Evolutionary conservation across 192 early-diverging fungal species (phyloP), one percentile per base, ranked within the genome.

Genomic region (Umbelopsis sp.): DNA sequence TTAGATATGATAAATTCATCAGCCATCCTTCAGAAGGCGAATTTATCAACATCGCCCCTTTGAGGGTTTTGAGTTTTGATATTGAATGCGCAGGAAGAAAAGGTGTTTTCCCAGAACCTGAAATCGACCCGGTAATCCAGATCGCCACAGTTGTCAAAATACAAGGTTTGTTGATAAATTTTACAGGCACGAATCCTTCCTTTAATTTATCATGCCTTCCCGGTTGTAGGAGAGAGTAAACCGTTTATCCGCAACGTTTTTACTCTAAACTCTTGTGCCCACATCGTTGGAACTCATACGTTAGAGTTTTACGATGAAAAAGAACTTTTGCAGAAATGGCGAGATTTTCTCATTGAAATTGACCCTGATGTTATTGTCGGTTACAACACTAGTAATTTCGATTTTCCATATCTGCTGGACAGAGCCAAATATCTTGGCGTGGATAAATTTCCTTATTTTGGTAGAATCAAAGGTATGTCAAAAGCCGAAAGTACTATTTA

Each of bases 21-120:
- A 84, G 92, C 15, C 93, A 98, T 69, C 82, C 90, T 27, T 91
- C 96, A 4, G 94, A 95, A 66, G 91, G 89, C 61, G 91, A 97
- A 49, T 98, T 94, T 93, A 92, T 90, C 20, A 91, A 94, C 71
- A 89, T 96, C 64, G 97, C 97, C 5, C 97, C 97, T 3, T 83
- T 98, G 44, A 87, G 97, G 46, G 92, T 99, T 67, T 74, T 99
- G 49, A 95, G 94, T 71, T 96, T 99, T 71, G 97, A 99, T 91
- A 99, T 99, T 68, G 97, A 99, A 81, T 99, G 97, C 66, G 93
- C 94, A 27, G 97, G 97, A 25, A 84, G 97, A 15, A 93, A 95
- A 71, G 97, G 97, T 53, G 81, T 96, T 23, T 99, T 99, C 58
- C 97, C 97, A 6, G 97, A 99, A 61, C 83, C 97, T 27, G 75